Percentiles rank a stretch among this genome's conserved stretches.
Evolutionary conservation across 176 grass and related monocot species (phyloP).

Genomic region (Ampelocalamus luodianensis): DNA sequence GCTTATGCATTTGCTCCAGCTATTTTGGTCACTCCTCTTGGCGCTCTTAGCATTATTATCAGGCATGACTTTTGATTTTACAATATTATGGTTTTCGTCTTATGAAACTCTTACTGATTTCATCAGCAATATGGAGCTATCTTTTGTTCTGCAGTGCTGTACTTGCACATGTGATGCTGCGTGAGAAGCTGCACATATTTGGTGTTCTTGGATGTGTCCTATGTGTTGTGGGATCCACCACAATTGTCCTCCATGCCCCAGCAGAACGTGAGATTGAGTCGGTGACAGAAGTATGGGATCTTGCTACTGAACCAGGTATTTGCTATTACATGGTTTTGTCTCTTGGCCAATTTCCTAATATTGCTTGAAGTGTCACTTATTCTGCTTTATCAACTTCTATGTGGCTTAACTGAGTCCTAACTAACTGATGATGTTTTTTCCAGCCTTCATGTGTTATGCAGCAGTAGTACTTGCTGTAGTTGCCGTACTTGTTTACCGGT

Average conservation of each 20-base stretch:
- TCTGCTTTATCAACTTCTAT: neutral
- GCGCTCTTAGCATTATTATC: conserved; percentile 89
- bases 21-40: conserved; percentile 92
- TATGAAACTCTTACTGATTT: conserved; percentile 6
- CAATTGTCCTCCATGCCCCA: conserved; percentile 91
- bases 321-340: conserved; percentile 27
- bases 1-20: conserved; percentile 90
- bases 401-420: conserved; percentile 15
- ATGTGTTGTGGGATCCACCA: conserved; percentile 85
- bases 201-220: conserved; percentile 78
- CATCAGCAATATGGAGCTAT: neutral
- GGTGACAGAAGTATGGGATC: conserved; percentile 75
- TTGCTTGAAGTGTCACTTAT: neutral
- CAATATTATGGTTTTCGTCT: neutral
- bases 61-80: conserved; percentile 48
- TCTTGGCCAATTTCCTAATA: conserved; percentile 12
- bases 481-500: conserved; percentile 63
- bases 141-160: conserved; percentile 52
- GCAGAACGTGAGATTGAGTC: conserved; percentile 80
- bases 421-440: conserved; percentile 29
- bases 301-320: conserved; percentile 87
- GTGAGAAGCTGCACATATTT: conserved; percentile 79
- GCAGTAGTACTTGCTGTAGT: conserved; percentile 59
- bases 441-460: conserved; percentile 77
- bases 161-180: conserved; percentile 75